phyloP scores from a whole-genome alignment of 2,329 filamentous ascomycete species.

The Ceratocystis variospora region DNA sequence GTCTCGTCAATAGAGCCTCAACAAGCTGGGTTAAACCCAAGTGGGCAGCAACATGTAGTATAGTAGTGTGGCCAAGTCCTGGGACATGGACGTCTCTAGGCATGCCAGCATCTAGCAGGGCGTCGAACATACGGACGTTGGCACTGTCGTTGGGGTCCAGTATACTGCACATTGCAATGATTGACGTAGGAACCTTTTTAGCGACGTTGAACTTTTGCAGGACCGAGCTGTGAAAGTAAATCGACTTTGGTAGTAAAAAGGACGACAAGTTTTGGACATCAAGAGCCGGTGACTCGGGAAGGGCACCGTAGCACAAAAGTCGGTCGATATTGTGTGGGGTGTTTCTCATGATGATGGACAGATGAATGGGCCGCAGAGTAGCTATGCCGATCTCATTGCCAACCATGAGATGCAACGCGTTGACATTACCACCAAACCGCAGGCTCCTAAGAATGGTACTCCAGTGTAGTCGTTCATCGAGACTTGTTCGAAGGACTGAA shows the following conservation, averaged over 20 bases:
- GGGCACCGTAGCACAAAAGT: slow-evolving; percentile 7
- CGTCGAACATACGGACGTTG: slow-evolving; percentile 8
- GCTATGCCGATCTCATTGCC: not conserved
- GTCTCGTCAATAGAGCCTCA: slow-evolving; percentile 8
- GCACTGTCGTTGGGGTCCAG: not conserved
- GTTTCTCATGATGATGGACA: slow-evolving; percentile 8
- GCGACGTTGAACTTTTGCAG: not conserved
- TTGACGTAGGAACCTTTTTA: slow-evolving; percentile 6
- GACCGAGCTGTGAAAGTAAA: slow-evolving; percentile 6
- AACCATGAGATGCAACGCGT: slow-evolving; percentile 6
- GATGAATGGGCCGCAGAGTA: slow-evolving; percentile 11
- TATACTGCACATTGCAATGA: slow-evolving; percentile 8
- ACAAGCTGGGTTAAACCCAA: slow-evolving; percentile 12
- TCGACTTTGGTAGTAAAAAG: slow-evolving; percentile 1
- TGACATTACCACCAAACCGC: slow-evolving; percentile 8
- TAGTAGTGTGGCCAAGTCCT: not conserved
- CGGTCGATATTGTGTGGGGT: slow-evolving; percentile 5
- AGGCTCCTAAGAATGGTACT: slow-evolving; percentile 8
- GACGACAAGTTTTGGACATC: not conserved
- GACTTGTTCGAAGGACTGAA: slow-evolving; percentile 1
- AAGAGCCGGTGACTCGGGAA: not conserved
- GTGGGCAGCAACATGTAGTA: slow-evolving; percentile 11
- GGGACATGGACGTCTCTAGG: slow-evolving; percentile 3
- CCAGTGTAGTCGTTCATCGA: not conserved
- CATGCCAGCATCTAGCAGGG: slow-evolving; percentile 10